Percentiles rank a stretch among this genome's conserved stretches.
Evolutionary conservation across 306 rosid genomes (phyloP).

Genomic region (Cicer judaicum): DNA sequence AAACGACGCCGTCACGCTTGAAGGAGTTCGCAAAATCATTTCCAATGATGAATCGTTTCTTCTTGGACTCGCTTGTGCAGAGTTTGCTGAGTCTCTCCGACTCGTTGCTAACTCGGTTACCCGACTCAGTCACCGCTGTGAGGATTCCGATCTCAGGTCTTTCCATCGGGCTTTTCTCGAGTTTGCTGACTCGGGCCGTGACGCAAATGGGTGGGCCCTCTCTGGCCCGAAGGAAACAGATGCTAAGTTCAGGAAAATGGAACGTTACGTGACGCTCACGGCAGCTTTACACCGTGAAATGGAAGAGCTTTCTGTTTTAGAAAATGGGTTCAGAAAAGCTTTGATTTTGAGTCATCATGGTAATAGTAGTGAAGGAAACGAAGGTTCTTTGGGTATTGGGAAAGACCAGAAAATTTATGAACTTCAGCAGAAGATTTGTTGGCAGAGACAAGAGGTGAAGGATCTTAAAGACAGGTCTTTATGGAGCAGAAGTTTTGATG

Average conservation of each 20-base stretch:
- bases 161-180: constrained; percentile 56
- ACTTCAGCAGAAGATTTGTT: constrained; percentile 79
- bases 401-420: constrained; percentile 68
- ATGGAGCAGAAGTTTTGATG: constrained; percentile 77
- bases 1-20: constrained; percentile 66
- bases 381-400: not conserved
- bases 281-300: constrained; percentile 69
- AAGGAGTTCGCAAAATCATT: constrained; percentile 79
- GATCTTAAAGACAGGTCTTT: constrained; percentile 72
- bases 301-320: constrained; percentile 72
- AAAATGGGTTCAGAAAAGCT: constrained; percentile 57
- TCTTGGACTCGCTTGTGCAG: constrained; percentile 76
- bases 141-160: constrained; percentile 47
- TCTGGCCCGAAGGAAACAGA: constrained; percentile 68
- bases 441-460: constrained; percentile 88
- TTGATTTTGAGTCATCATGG: constrained; percentile 28
- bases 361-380: constrained; percentile 28
- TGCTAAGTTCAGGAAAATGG: constrained; percentile 65
- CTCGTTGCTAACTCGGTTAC: constrained; percentile 58
- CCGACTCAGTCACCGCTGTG: constrained; percentile 55
- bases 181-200: constrained; percentile 73
- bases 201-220: constrained; percentile 64
- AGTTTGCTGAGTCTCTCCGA: constrained; percentile 64
- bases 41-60: constrained; percentile 82
- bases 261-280: constrained; percentile 72